These are phyloP conservation scores for Saccharomycopsis malanga DNA, from an alignment of 805 yeast genomes.

Conservation along the genomic window DNA sequence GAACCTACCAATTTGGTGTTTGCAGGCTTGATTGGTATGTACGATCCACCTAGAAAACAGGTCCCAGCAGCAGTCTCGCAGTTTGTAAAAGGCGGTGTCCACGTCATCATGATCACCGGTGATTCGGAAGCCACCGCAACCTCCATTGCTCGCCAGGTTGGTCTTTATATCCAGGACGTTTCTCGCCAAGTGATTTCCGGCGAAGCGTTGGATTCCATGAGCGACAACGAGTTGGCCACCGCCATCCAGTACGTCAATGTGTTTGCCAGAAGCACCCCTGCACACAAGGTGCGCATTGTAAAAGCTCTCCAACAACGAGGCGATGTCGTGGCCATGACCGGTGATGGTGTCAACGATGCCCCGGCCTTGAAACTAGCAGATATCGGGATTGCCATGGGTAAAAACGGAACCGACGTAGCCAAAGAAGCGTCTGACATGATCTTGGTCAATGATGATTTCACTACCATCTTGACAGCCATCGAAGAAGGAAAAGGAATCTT, in stretches of 20 bases:
- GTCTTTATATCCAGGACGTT: constrained; percentile 67
- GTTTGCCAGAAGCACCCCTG: constrained; percentile 93
- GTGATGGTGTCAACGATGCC: constrained; percentile 98
- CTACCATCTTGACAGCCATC: constrained; percentile 87
- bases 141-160: constrained; percentile 82
- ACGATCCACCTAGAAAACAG: constrained; percentile 93
- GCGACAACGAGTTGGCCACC: constrained; percentile 63
- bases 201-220: constrained; percentile 67
- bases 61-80: constrained; percentile 70
- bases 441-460: constrained; percentile 91
- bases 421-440: constrained; percentile 99
- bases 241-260: constrained; percentile 79
- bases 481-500: constrained; percentile 98
- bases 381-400: constrained; percentile 92
- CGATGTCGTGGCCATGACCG: constrained; percentile 98
- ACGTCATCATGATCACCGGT: constrained; percentile 97
- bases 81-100: constrained; percentile 87
- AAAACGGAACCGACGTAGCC: constrained; percentile 95
- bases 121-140: constrained; percentile 84
- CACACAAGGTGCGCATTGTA: constrained; percentile 84
- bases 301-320: constrained; percentile 86
- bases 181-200: constrained; percentile 75
- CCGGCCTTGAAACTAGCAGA: constrained; percentile 97
- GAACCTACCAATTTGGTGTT: constrained; percentile 58
- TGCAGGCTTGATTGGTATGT: constrained; percentile 89